Evolutionary conservation across 176 grass and related monocot species (phyloP).

Genomic region (Oropetium thomaeum): DNA sequence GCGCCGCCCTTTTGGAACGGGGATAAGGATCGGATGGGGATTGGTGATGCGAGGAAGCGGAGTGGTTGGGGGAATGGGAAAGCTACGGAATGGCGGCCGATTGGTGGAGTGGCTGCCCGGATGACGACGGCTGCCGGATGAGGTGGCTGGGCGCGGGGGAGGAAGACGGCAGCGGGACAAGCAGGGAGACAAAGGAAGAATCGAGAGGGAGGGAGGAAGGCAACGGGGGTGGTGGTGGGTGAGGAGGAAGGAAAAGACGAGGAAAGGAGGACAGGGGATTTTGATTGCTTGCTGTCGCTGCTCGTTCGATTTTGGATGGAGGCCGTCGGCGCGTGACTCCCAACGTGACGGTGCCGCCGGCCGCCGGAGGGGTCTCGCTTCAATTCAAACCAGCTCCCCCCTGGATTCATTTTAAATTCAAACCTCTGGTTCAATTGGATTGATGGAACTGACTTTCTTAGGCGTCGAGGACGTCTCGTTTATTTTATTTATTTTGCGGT

Average conservation of each 20-base stretch:
- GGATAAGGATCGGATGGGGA: not conserved
- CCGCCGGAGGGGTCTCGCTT: not conserved
- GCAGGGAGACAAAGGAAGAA: slow-evolving; percentile 23
- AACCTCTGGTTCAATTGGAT: not conserved
- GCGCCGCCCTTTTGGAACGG: not conserved
- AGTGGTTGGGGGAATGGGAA: slow-evolving; percentile 35
- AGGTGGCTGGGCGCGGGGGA: not conserved
- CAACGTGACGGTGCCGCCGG: slow-evolving; percentile 15
- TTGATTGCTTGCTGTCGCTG: not conserved
- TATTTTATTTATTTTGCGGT: no score
- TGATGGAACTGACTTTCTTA: no score
- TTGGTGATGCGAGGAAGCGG: not conserved
- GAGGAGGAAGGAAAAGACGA: slow-evolving; percentile 34
- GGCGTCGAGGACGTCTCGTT: no score
- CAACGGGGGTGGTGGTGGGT: slow-evolving; percentile 16
- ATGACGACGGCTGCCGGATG: not conserved
- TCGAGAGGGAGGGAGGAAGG: slow-evolving; percentile 8
- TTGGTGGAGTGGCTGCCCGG: slow-evolving; percentile 24
- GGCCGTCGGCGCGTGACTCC: slow-evolving; percentile 13
- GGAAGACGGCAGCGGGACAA: not conserved
- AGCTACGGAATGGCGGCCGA: not conserved
- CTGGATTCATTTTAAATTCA: not conserved
- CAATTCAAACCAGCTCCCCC: slow-evolving; percentile 7
- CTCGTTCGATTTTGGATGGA: not conserved
- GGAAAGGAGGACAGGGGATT: not conserved